Percentiles rank a stretch among this genome's conserved stretches.
These are phyloP conservation scores for Candida railenensis DNA, from an alignment of 805 yeast genomes.

Conservation along the genomic window DNA sequence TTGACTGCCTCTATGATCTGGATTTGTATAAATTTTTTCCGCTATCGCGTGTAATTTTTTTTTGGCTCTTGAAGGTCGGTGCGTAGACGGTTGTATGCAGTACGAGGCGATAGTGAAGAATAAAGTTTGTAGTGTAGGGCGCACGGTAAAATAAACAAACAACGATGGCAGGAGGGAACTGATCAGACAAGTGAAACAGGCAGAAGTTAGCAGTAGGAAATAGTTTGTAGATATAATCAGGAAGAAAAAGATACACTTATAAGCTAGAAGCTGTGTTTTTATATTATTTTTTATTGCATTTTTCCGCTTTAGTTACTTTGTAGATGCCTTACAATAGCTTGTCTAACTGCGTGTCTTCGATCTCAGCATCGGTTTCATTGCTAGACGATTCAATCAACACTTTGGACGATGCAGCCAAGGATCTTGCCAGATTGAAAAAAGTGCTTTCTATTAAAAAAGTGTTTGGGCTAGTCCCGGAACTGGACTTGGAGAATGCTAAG, in stretches of 20 bases:
- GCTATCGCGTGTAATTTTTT: neutral
- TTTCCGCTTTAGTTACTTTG: neutral
- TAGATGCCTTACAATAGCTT: slow-evolving; percentile 10
- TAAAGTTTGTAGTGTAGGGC: no score
- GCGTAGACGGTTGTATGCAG: neutral
- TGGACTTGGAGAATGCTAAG: slow-evolving; percentile 43
- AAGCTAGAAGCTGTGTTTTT: no score
- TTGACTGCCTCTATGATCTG: neutral
- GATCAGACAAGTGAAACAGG: no score
- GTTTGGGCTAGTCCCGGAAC: slow-evolving; percentile 52
- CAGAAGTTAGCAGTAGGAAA: no score
- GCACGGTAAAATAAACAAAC: neutral
- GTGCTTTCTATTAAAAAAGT: slow-evolving; percentile 46
- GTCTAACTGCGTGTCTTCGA: slow-evolving; percentile 27
- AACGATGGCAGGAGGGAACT: neutral
- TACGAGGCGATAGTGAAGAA: neutral
- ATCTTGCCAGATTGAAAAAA: slow-evolving; percentile 36
- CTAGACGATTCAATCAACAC: slow-evolving; percentile 30
- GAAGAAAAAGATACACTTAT: no score
- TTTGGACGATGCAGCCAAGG: slow-evolving; percentile 36
- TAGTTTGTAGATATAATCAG: no score
- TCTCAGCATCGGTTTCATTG: slow-evolving; percentile 32
- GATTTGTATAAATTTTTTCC: no score
- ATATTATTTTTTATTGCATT: neutral
- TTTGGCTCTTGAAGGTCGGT: neutral